These are phyloP conservation scores for Ustilago shanxiensis DNA, from an alignment of 1,284 basidiomycete species.

Conservation along the genomic window DNA sequence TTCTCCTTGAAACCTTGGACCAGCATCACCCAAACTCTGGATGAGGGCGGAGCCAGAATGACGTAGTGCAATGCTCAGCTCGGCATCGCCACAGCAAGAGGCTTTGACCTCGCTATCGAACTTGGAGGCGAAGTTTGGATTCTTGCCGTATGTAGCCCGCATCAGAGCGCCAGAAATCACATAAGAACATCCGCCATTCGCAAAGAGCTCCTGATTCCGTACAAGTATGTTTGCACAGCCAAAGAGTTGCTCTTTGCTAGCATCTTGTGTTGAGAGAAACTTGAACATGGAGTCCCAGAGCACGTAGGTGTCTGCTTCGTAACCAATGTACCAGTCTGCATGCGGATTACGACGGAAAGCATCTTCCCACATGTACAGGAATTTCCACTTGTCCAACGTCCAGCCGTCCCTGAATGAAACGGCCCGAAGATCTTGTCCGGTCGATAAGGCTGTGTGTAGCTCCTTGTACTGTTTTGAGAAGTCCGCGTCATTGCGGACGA, in stretches of 20 bases:
- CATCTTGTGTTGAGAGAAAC: slow-evolving; percentile 22
- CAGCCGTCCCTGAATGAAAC: slow-evolving; percentile 18
- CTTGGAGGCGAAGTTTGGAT: slow-evolving; percentile 16
- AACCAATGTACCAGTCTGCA: slow-evolving; percentile 45
- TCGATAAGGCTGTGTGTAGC: slow-evolving; percentile 16
- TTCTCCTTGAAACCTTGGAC: slow-evolving; percentile 23
- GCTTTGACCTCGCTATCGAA: slow-evolving; percentile 24
- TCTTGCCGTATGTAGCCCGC: slow-evolving; percentile 31
- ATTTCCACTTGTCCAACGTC: slow-evolving; percentile 46
- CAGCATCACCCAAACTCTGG: slow-evolving; percentile 16
- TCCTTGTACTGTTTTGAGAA: slow-evolving; percentile 25
- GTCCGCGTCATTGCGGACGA: slow-evolving; percentile 3
- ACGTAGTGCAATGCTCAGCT: slow-evolving; percentile 35
- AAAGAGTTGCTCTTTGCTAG: slow-evolving; percentile 18
- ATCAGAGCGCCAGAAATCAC: slow-evolving; percentile 42
- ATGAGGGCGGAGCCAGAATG: slow-evolving; percentile 16
- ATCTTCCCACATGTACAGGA: slow-evolving; percentile 48
- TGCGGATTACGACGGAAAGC: slow-evolving; percentile 23
- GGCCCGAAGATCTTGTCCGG: not conserved
- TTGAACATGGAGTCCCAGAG: slow-evolving; percentile 39
- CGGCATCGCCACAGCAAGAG: slow-evolving; percentile 46
- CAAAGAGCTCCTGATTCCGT: slow-evolving; percentile 29
- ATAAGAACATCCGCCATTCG: slow-evolving; percentile 40
- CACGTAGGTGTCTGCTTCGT: slow-evolving; percentile 42
- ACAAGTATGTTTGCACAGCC: slow-evolving; percentile 26